Percentiles rank a stretch among this genome's conserved stretches.
phyloP scores from a whole-genome alignment of 2,329 filamentous ascomycete species.

The Sporothrix variecibatus region DNA sequence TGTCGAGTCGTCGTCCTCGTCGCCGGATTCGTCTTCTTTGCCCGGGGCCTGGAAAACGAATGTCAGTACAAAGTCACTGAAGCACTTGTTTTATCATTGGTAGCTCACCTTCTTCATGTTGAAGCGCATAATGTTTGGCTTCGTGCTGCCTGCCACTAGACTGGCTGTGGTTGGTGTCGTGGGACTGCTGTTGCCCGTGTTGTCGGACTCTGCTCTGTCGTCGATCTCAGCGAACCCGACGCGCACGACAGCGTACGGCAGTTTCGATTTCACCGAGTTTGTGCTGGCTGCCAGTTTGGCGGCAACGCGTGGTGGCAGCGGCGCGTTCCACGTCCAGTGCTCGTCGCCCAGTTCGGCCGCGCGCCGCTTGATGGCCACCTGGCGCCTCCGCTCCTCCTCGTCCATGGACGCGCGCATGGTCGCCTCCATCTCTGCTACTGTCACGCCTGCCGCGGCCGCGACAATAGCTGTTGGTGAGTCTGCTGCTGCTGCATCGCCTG shows the following conservation, averaged over 20 bases:
- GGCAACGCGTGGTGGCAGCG: conserved; percentile 33
- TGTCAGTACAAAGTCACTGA: background rate
- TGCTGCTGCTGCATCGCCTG: conserved; percentile 36
- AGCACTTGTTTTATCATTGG: background rate
- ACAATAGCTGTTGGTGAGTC: conserved; percentile 41
- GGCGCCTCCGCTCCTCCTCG: conserved; percentile 66
- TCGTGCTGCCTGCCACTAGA: background rate
- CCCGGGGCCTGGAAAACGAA: background rate
- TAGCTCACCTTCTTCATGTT: conserved; percentile 37
- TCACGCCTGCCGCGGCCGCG: conserved; percentile 29
- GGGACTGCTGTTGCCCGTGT: conserved; percentile 37
- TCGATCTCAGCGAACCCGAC: conserved; percentile 56
- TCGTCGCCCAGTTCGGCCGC: conserved; percentile 67
- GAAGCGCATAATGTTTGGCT: conserved; percentile 35
- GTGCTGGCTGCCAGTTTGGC: conserved; percentile 36
- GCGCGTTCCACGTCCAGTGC: conserved; percentile 71
- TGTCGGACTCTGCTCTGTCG: conserved; percentile 36
- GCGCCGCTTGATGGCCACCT: conserved; percentile 62
- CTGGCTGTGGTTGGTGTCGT: background rate
- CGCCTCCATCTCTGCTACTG: conserved; percentile 54
- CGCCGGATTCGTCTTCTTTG: conserved; percentile 41
- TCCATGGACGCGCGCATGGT: conserved; percentile 65
- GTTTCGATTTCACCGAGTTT: conserved; percentile 18
- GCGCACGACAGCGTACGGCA: conserved; percentile 58
- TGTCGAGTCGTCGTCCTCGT: conserved; percentile 33